Evolutionary conservation across 2,329 filamentous ascomycete genomes (phyloP).

Genomic region (Aspergillus japonicus): DNA sequence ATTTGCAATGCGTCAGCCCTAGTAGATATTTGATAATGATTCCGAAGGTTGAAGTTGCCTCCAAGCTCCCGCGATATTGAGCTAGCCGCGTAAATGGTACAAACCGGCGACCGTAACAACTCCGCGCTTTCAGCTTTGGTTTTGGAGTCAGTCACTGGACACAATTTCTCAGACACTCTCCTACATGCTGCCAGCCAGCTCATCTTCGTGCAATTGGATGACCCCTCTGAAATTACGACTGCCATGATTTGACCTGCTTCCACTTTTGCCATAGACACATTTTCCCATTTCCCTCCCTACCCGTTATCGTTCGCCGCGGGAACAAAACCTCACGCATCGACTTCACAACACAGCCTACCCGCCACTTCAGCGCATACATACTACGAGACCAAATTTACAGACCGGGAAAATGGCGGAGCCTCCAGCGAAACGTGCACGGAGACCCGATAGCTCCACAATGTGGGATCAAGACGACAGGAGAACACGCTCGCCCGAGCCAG

Average conservation of each 20-base stretch:
- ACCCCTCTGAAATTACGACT: not conserved
- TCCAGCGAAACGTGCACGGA: conserved; percentile 51
- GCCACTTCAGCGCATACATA: not conserved
- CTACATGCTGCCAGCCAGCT: not conserved
- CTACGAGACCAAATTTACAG: not conserved
- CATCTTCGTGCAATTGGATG: not conserved
- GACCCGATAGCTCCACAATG: conserved; percentile 60
- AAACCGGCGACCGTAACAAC: conserved; percentile 30
- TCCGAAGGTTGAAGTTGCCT: not conserved
- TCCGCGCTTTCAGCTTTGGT: conserved; percentile 20
- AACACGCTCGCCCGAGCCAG: conserved; percentile 28
- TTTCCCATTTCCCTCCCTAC: not conserved
- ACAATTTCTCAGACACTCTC: not conserved
- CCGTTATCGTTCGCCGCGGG: not conserved
- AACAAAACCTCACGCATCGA: not conserved
- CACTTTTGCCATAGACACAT: not conserved
- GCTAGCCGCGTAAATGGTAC: conserved; percentile 21
- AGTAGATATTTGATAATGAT: too few relatives aligned
- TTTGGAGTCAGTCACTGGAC: conserved; percentile 3
- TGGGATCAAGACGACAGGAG: conserved; percentile 52
- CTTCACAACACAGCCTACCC: not conserved
- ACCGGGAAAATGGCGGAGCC: conserved; percentile 51
- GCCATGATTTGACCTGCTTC: not conserved
- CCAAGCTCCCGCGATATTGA: not conserved
- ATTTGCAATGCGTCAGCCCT: too few relatives aligned